These are phyloP conservation scores for Ganoderma boninense DNA, from an alignment of 1,284 basidiomycete species.

Conservation along the genomic window DNA sequence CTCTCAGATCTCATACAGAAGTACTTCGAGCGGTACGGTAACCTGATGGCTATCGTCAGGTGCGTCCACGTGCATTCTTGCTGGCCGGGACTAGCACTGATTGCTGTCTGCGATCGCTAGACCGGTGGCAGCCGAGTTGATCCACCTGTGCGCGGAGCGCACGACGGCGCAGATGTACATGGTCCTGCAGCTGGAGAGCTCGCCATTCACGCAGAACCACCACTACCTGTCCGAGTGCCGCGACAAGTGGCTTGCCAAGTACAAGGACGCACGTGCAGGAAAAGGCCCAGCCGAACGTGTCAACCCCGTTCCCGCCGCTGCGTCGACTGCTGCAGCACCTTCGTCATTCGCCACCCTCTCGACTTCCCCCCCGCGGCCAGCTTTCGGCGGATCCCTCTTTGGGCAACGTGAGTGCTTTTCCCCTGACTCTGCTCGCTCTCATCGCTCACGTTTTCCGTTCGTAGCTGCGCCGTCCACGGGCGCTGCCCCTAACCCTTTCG, in stretches of 20 bases:
- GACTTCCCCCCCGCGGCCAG: not conserved
- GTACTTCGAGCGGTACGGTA: conserved; percentile 43
- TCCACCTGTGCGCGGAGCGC: conserved; percentile 17
- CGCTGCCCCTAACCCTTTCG: too few relatives aligned
- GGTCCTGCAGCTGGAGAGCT: conserved; percentile 39
- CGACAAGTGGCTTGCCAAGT: conserved; percentile 31
- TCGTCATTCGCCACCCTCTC: not conserved
- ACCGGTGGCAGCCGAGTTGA: conserved; percentile 18
- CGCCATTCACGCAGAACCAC: conserved; percentile 46
- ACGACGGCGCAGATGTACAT: conserved; percentile 31
- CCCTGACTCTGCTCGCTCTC: not conserved
- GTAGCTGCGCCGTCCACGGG: not conserved
- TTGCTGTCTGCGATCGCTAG: conserved; percentile 1
- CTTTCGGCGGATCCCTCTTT: not conserved
- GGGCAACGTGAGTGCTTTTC: not conserved
- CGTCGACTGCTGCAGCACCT: not conserved
- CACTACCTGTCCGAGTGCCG: conserved; percentile 38
- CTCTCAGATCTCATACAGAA: conserved; percentile 34
- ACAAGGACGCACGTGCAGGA: conserved; percentile 33
- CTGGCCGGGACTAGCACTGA: not conserved
- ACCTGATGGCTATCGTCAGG: conserved; percentile 41
- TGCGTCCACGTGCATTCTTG: conserved; percentile 17
- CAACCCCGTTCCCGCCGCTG: not conserved
- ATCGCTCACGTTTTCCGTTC: not conserved
- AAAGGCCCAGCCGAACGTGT: conserved; percentile 16